These are phyloP conservation scores for Sclerotinia borealis DNA, from an alignment of 2,329 filamentous ascomycete genomes.

Conservation along the genomic window DNA sequence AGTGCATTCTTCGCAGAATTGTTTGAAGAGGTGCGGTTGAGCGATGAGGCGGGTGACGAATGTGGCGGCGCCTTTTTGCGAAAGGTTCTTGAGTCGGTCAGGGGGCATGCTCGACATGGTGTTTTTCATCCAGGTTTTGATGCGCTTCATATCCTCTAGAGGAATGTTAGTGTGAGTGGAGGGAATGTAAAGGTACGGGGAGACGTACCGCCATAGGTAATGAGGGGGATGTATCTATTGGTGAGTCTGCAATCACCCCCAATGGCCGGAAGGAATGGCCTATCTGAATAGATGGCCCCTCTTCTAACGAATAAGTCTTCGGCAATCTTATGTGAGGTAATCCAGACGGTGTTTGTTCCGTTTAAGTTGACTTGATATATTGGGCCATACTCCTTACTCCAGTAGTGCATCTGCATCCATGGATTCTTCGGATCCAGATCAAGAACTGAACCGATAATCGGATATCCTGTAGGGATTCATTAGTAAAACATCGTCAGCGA, in stretches of 20 bases:
- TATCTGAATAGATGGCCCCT: slow-evolving; percentile 33
- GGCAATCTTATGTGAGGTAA: slow-evolving; percentile 37
- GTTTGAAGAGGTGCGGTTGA: slow-evolving; percentile 14
- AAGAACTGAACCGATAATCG: slow-evolving; percentile 17
- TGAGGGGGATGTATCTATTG: slow-evolving; percentile 14
- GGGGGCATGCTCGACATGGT: slow-evolving; percentile 20
- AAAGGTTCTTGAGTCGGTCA: slow-evolving; percentile 20
- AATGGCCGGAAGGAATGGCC: slow-evolving; percentile 13
- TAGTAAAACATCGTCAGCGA: neutral
- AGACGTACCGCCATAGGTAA: slow-evolving; percentile 13
- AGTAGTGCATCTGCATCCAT: slow-evolving; percentile 39
- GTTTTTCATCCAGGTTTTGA: slow-evolving; percentile 15
- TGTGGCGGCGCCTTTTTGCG: slow-evolving; percentile 10
- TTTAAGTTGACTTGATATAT: slow-evolving; percentile 41
- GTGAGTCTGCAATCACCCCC: slow-evolving; percentile 10
- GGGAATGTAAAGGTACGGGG: neutral
- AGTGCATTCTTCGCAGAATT: slow-evolving; percentile 15
- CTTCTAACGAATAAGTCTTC: slow-evolving; percentile 39
- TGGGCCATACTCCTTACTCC: slow-evolving; percentile 34
- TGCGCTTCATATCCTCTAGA: slow-evolving; percentile 14
- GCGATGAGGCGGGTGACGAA: slow-evolving; percentile 9
- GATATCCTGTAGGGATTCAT: slow-evolving; percentile 10
- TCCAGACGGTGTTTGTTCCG: slow-evolving; percentile 34
- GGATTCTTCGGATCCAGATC: slow-evolving; percentile 26
- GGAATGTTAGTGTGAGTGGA: neutral